A percentile compares a stretch with the other conserved stretches of the same genome.
phyloP scores from a whole-genome alignment of 768 basidiomycete genomes.

The Imleria badia region DNA sequence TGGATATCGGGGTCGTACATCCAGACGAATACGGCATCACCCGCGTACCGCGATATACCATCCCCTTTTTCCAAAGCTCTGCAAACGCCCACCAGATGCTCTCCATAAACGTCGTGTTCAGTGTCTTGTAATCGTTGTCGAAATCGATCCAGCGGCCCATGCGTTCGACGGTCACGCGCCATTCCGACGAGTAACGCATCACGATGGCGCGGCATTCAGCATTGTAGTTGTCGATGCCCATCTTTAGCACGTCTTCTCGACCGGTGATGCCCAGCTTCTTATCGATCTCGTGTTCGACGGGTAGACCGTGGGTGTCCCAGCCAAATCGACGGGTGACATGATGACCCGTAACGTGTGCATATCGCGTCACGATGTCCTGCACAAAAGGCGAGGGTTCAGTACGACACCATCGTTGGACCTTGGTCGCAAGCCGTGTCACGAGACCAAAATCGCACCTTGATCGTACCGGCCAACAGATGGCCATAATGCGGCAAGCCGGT shows the following conservation, averaged over 20 bases:
- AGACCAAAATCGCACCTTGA: slow-evolving; percentile 65
- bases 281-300: slow-evolving; percentile 99
- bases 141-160: slow-evolving; percentile 99
- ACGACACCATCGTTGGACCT: background rate
- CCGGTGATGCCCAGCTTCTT: slow-evolving; percentile 91
- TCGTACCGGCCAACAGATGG: slow-evolving; percentile 87
- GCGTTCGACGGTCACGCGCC: slow-evolving; percentile 92
- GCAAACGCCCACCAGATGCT: slow-evolving; percentile 99
- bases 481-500: slow-evolving; percentile 97
- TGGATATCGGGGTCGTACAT: slow-evolving; percentile 92
- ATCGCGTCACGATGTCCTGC: slow-evolving; percentile 96
- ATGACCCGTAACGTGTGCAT: slow-evolving; percentile 89
- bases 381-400: background rate
- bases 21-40: slow-evolving; percentile 99
- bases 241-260: slow-evolving; percentile 87
- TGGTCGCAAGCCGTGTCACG: background rate
- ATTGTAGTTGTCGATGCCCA: slow-evolving; percentile 98
- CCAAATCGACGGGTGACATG: slow-evolving; percentile 94
- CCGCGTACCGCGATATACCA: slow-evolving; percentile 90
- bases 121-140: slow-evolving; percentile 98
- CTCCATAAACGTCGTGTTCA: slow-evolving; percentile 94
- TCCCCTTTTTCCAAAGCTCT: slow-evolving; percentile 85
- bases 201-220: slow-evolving; percentile 95
- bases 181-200: slow-evolving; percentile 94
- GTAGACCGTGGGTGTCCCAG: slow-evolving; percentile 98